Percentiles rank a stretch among this genome's conserved stretches.
phyloP scores from a whole-genome alignment of 2,329 filamentous ascomycete genomes.

The Xylariaceae sp. region DNA sequence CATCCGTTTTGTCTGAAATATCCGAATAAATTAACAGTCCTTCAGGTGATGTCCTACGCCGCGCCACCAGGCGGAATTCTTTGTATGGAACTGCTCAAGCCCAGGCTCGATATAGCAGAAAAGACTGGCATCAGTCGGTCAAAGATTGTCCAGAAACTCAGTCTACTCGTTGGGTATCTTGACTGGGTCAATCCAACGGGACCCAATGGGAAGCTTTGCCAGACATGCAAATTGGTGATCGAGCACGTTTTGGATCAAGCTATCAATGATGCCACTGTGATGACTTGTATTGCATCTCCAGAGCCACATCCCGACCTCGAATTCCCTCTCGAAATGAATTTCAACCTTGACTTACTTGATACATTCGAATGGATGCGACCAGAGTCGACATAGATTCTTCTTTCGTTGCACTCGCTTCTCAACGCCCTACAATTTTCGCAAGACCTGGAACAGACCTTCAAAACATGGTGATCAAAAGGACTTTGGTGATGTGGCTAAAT shows the following conservation, averaged over 20 bases:
- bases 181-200: slow-evolving; percentile 48
- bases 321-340: slow-evolving; percentile 31
- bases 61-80: slow-evolving; percentile 48
- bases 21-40: background rate
- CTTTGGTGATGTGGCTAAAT: too few species aligned
- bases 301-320: slow-evolving; percentile 33
- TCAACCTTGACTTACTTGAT: slow-evolving; percentile 47
- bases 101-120: slow-evolving; percentile 32
- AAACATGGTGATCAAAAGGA: too few species aligned
- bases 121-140: slow-evolving; percentile 34
- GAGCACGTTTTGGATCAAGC: slow-evolving; percentile 48
- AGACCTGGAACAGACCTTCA: too few species aligned
- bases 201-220: slow-evolving; percentile 46
- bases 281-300: background rate
- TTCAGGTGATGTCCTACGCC: slow-evolving; percentile 47
- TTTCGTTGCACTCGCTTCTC: too few species aligned
- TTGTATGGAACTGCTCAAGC: slow-evolving; percentile 46
- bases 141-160: slow-evolving; percentile 49
- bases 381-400: background rate
- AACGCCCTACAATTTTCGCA: too few species aligned
- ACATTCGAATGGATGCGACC: slow-evolving; percentile 43
- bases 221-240: slow-evolving; percentile 44
- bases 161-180: slow-evolving; percentile 47
- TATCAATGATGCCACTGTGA: slow-evolving; percentile 31
- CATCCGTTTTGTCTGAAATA: background rate